A percentile compares a stretch with the other conserved stretches of the same genome.
These are phyloP conservation scores for Xylariaceae sp. DNA, from an alignment of 2,329 filamentous ascomycete genomes.

Conservation along the genomic window DNA sequence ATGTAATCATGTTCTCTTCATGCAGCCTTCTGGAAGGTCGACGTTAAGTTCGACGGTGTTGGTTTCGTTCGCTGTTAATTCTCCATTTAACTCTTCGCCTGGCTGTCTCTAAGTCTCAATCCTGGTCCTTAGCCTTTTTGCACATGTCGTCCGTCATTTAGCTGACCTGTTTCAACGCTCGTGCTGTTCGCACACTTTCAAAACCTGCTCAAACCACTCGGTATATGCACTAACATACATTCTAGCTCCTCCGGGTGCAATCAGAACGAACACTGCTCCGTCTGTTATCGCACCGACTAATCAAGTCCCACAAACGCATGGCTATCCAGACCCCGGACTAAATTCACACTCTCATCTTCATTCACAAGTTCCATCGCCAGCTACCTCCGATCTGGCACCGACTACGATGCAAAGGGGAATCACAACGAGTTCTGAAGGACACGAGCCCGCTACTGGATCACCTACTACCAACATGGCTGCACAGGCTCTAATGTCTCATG, in stretches of 20 bases:
- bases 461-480: constrained; percentile 30
- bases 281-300: not conserved
- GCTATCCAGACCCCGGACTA: constrained; percentile 24
- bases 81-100: no score
- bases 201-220: constrained; percentile 7
- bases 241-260: constrained; percentile 17
- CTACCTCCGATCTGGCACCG: constrained; percentile 20
- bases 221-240: constrained; percentile 16
- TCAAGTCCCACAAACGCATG: constrained; percentile 26
- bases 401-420: constrained; percentile 34
- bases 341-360: constrained; percentile 27
- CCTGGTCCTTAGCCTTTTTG: no score
- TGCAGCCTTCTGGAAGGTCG: constrained; percentile 8
- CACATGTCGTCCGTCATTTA: no score
- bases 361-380: constrained; percentile 27
- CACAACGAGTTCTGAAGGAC: constrained; percentile 30
- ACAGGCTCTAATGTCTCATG: constrained; percentile 30
- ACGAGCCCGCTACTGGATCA: constrained; percentile 28
- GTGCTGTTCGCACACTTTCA: no score
- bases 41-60: no score
- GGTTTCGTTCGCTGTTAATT: no score
- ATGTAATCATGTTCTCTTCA: not conserved
- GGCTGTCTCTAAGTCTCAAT: no score
- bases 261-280: constrained; percentile 14
- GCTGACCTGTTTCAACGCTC: no score